These are phyloP conservation scores for Populus tomentosa DNA, from an alignment of 441 rosid species.

Conservation along the genomic window DNA sequence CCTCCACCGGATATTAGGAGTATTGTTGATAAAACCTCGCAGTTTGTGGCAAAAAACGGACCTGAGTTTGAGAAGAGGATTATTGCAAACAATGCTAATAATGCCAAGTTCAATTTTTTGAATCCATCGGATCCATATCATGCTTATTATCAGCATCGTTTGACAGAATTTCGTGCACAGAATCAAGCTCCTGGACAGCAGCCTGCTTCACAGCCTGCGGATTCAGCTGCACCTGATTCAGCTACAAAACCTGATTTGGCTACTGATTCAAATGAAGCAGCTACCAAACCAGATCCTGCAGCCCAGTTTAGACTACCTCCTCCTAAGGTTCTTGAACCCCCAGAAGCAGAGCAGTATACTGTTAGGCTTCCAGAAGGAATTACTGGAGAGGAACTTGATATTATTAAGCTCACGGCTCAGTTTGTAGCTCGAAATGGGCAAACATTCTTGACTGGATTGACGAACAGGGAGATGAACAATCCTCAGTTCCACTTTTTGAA, in stretches of 20 bases:
- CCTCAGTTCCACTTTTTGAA: conserved; percentile 90
- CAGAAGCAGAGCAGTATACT: conserved; percentile 86
- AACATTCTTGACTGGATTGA: conserved; percentile 73
- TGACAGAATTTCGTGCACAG: neutral
- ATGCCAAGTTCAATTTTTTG: conserved; percentile 81
- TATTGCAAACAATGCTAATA: conserved; percentile 62
- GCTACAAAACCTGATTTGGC: conserved; percentile 24
- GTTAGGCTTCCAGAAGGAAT: conserved; percentile 85
- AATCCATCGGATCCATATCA: conserved; percentile 75
- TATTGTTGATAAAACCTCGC: conserved; percentile 85
- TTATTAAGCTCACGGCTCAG: conserved; percentile 92
- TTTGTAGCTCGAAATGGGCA: conserved; percentile 94
- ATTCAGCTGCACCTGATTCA: neutral
- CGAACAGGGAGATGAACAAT: conserved; percentile 77
- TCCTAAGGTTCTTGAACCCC: conserved; percentile 67
- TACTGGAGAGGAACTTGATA: conserved; percentile 87
- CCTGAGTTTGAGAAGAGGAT: conserved; percentile 84
- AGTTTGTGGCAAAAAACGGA: conserved; percentile 83
- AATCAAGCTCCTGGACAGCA: neutral
- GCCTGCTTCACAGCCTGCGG: neutral
- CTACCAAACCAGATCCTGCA: conserved; percentile 45
- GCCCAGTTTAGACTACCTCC: conserved; percentile 61
- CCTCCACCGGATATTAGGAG: conserved; percentile 89
- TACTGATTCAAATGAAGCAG: conserved; percentile 28
- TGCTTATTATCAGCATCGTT: conserved; percentile 75